These are phyloP conservation scores for Babesia bovis DNA, from an alignment of 169 alveolate genomes.

Conservation along the genomic window DNA sequence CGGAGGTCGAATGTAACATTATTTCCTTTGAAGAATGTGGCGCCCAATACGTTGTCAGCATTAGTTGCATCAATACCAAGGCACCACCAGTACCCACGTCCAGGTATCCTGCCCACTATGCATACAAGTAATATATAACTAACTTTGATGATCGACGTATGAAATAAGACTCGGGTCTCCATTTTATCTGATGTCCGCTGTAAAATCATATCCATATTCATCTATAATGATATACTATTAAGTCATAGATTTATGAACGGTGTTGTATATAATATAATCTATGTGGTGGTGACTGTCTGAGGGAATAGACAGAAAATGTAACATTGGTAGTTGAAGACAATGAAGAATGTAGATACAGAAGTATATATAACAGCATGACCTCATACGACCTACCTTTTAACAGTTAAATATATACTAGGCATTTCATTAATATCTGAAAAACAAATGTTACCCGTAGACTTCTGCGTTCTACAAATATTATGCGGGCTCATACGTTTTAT, in stretches of 20 bases:
- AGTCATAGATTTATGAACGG: too few relatives aligned
- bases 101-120: slow-evolving; percentile 29
- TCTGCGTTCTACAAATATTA: slow-evolving; percentile 13
- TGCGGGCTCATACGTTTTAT: too few relatives aligned
- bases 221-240: background rate
- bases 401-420: slow-evolving; percentile 23
- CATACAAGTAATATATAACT: background rate
- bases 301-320: too few relatives aligned
- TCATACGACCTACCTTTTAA: slow-evolving; percentile 36
- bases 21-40: slow-evolving; percentile 74
- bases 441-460: slow-evolving; percentile 22
- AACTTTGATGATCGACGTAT: slow-evolving; percentile 40
- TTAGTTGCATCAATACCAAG: slow-evolving; percentile 69
- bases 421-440: slow-evolving; percentile 46
- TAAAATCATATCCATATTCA: background rate
- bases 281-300: too few relatives aligned
- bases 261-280: too few relatives aligned
- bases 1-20: slow-evolving; percentile 65
- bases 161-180: slow-evolving; percentile 64
- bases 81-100: slow-evolving; percentile 72
- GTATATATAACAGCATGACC: too few relatives aligned
- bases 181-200: slow-evolving; percentile 33
- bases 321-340: too few relatives aligned
- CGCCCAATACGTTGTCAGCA: slow-evolving; percentile 71
- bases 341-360: too few relatives aligned